Evolutionary conservation across 768 basidiomycete genomes (phyloP).

Genomic region (Lentinula aciculospora): DNA sequence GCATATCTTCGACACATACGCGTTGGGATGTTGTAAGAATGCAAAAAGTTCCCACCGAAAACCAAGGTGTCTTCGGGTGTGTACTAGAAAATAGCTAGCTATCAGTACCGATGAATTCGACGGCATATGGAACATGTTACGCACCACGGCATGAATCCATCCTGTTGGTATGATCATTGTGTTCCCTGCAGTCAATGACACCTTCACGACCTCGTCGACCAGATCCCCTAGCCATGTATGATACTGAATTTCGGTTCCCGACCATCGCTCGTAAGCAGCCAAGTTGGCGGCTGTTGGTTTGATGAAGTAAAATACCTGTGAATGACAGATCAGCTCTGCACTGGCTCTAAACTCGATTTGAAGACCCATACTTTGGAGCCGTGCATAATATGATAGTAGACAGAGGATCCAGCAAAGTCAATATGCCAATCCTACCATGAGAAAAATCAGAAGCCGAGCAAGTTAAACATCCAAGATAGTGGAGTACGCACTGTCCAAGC

Average conservation of each 20-base stretch:
- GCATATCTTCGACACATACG: slow-evolving; percentile 45
- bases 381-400: slow-evolving; percentile 91
- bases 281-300: slow-evolving; percentile 83
- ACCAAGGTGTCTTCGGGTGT: slow-evolving; percentile 92
- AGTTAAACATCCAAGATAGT: neutral
- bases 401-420: slow-evolving; percentile 95
- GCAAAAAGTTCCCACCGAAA: slow-evolving; percentile 96
- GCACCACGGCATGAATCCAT: slow-evolving; percentile 96
- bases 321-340: neutral
- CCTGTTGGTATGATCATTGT: slow-evolving; percentile 95
- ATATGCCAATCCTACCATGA: slow-evolving; percentile 89
- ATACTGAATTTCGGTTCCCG: slow-evolving; percentile 85
- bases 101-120: too few relatives aligned
- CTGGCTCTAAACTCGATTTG: neutral
- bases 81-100: slow-evolving; percentile 64
- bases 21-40: slow-evolving; percentile 83
- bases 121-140: slow-evolving; percentile 20
- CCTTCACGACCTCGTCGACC: slow-evolving; percentile 87
- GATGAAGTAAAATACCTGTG: slow-evolving; percentile 93
- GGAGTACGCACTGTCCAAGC: slow-evolving; percentile 83
- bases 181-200: slow-evolving; percentile 70
- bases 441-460: neutral
- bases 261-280: slow-evolving; percentile 90
- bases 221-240: slow-evolving; percentile 89
- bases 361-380: slow-evolving; percentile 65